Evolutionary conservation across 2,329 filamentous ascomycete species (phyloP).

Genomic region (Alternaria triticina): DNA sequence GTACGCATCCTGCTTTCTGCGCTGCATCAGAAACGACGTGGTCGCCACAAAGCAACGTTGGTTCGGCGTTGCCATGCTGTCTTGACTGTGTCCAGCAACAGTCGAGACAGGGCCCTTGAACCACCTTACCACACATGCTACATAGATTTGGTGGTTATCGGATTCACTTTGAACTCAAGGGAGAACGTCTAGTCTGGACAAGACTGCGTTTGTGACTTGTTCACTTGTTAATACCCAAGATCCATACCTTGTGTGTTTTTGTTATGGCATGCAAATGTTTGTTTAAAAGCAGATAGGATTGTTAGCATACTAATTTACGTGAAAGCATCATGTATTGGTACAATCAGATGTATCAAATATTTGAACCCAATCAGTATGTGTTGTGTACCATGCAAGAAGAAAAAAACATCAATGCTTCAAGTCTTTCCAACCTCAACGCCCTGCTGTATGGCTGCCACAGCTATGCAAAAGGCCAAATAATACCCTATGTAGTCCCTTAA

Average conservation of each 20-base stretch:
- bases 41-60: background rate
- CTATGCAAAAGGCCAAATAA: background rate
- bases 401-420: background rate
- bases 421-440: background rate
- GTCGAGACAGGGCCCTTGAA: background rate
- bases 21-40: background rate
- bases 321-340: background rate
- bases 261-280: background rate
- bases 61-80: background rate
- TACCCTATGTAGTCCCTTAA: slow-evolving; percentile 1
- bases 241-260: background rate
- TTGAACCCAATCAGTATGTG: background rate
- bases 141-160: background rate
- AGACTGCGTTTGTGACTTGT: background rate
- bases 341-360: background rate
- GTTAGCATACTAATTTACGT: background rate
- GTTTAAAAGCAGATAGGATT: background rate
- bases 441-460: background rate
- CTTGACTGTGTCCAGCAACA: background rate
- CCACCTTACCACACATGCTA: background rate
- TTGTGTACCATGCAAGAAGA: background rate
- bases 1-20: background rate
- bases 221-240: background rate
- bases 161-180: background rate
- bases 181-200: background rate